These are phyloP conservation scores for Pyracantha coccinea DNA, from an alignment of 331 rosid species.

Conservation along the genomic window DNA sequence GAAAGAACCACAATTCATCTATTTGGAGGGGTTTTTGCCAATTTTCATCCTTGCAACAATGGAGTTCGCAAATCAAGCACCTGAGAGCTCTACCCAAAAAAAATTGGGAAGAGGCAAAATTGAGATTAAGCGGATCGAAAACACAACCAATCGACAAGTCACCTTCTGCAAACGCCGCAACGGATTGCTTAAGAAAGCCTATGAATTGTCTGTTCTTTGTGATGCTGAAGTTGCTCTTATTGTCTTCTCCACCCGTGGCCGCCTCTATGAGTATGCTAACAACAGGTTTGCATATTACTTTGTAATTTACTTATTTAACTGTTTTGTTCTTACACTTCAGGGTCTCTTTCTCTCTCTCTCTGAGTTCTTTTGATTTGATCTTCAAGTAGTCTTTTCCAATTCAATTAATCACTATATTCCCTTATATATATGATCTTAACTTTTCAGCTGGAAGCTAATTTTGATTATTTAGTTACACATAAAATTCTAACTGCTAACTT, in stretches of 20 bases:
- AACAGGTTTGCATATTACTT: no score
- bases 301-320: no score
- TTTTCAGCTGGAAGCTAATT: background rate
- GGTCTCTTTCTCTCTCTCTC: background rate
- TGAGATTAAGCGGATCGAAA: conserved; percentile 84
- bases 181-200: conserved; percentile 86
- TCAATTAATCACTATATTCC: background rate
- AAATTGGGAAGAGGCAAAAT: conserved; percentile 87
- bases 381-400: background rate
- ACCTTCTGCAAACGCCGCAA: conserved; percentile 87
- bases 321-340: no score
- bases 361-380: background rate
- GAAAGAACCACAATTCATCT: background rate
- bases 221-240: conserved; percentile 79
- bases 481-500: background rate
- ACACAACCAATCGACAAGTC: conserved; percentile 81
- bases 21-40: background rate
- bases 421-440: background rate
- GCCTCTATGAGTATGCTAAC: no score
- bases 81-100: conserved; percentile 60
- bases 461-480: background rate
- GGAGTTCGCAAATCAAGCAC: conserved; percentile 46
- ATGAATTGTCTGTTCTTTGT: conserved; percentile 75
- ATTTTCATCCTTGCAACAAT: conserved; percentile 6
- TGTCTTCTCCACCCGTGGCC: no score